Evolutionary conservation across 768 basidiomycete species (phyloP).

Genomic region (Podaxis carcinomalis): DNA sequence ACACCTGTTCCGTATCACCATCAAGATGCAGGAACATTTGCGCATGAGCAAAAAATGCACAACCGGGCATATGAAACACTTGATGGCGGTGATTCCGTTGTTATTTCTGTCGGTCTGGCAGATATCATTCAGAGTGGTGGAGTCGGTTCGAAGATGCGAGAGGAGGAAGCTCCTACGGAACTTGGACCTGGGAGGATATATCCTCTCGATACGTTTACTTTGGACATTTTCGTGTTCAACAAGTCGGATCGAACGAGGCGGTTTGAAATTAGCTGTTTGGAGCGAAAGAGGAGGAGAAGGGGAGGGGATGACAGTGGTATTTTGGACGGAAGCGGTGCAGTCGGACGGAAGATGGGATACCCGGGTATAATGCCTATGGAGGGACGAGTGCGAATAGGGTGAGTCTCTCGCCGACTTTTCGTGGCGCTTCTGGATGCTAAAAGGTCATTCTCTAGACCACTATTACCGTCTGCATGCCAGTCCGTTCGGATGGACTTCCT

Average conservation of each 20-base stretch:
- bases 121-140: constrained; percentile 20
- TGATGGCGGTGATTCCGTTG: constrained; percentile 49
- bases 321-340: constrained; percentile 25
- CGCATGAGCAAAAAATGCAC: constrained; percentile 29
- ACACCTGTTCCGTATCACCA: constrained; percentile 48
- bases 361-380: constrained; percentile 75
- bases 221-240: constrained; percentile 89
- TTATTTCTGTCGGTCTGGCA: constrained; percentile 64
- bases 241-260: constrained; percentile 70
- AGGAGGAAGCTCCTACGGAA: constrained; percentile 5
- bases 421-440: neutral
- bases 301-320: constrained; percentile 26
- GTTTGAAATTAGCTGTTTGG: constrained; percentile 72
- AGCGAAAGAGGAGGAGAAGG: constrained; percentile 42
- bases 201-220: constrained; percentile 68
- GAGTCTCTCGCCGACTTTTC: constrained; percentile 25
- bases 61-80: constrained; percentile 23
- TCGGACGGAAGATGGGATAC: constrained; percentile 33
- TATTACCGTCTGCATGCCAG: constrained; percentile 79
- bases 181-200: constrained; percentile 50
- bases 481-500: constrained; percentile 85
- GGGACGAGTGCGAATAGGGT: constrained; percentile 79
- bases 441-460: constrained; percentile 43
- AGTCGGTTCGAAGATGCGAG: constrained; percentile 17
- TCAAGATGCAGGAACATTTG: constrained; percentile 36